These are phyloP conservation scores for Neotropicomus parvogracilis DNA, from an alignment of 1,284 basidiomycete species.

Conservation along the genomic window DNA sequence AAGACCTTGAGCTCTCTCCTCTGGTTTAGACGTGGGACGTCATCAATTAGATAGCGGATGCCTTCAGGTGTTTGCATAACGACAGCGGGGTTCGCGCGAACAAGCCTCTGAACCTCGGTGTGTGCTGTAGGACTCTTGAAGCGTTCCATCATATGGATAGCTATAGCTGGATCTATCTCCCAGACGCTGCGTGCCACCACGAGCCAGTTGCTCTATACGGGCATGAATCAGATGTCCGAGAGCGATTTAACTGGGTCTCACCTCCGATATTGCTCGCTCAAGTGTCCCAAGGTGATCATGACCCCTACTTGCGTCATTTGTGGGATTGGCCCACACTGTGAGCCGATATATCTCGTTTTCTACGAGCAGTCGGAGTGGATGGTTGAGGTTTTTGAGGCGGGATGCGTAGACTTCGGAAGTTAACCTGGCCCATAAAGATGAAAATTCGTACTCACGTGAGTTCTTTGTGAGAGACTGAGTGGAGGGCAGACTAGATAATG, in stretches of 20 bases:
- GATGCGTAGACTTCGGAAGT: constrained; percentile 49
- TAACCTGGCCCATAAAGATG: constrained; percentile 3
- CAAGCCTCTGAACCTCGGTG: constrained; percentile 71
- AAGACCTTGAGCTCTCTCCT: constrained; percentile 71
- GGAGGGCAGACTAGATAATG: constrained; percentile 69
- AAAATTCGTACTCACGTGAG: constrained; percentile 39
- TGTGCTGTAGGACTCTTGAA: constrained; percentile 69
- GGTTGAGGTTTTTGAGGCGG: constrained; percentile 61
- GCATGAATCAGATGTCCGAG: constrained; percentile 10
- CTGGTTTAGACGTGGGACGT: constrained; percentile 53
- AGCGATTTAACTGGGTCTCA: constrained; percentile 32
- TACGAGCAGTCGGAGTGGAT: constrained; percentile 76
- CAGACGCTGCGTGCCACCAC: constrained; percentile 72
- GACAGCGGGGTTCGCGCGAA: constrained; percentile 70
- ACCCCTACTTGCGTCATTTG: constrained; percentile 70
- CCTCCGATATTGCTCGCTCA: constrained; percentile 62
- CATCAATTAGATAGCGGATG: constrained; percentile 76
- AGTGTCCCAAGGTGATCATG: constrained; percentile 53
- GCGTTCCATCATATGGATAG: constrained; percentile 81
- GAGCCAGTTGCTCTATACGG: constrained; percentile 64
- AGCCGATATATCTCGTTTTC: constrained; percentile 89
- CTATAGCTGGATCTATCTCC: constrained; percentile 80
- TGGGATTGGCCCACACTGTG: constrained; percentile 89
- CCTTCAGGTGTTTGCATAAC: constrained; percentile 80
- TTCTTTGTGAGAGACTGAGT: constrained; percentile 44